Evolutionary conservation across 108 stramenopile genomes (phyloP).

Genomic region (Schizochytrium sp.): DNA sequence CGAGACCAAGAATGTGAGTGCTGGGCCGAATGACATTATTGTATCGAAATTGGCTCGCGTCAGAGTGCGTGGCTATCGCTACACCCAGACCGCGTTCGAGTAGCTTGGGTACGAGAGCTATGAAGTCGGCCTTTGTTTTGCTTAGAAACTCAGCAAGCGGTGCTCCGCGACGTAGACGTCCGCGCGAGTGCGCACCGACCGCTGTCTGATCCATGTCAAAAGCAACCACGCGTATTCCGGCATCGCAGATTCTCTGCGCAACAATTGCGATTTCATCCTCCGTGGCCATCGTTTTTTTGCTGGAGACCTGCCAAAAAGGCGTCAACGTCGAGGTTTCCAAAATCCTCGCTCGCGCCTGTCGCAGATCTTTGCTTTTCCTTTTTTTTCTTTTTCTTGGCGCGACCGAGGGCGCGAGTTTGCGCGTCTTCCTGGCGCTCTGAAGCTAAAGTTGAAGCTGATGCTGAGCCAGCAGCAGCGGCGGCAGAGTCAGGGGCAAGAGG

Average conservation of each 20-base stretch:
- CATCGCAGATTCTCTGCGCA: background rate
- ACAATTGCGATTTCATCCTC: background rate
- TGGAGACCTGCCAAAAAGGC: background rate
- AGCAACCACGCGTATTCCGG: background rate
- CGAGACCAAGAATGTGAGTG: background rate
- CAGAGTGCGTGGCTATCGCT: background rate
- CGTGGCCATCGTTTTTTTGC: background rate
- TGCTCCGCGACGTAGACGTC: background rate
- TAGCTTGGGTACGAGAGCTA: background rate
- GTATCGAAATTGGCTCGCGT: background rate
- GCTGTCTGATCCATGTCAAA: conserved; percentile 17
- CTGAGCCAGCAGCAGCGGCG: too few relatives aligned
- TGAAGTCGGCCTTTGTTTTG: background rate
- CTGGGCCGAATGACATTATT: background rate
- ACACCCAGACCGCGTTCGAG: background rate
- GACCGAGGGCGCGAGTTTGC: too few relatives aligned
- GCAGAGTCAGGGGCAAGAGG: too few relatives aligned
- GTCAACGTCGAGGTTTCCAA: background rate
- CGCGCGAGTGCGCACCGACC: background rate
- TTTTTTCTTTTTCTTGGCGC: too few relatives aligned
- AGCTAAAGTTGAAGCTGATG: too few relatives aligned
- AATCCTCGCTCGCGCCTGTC: too few relatives aligned
- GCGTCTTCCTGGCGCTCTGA: too few relatives aligned
- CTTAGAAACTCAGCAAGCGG: background rate
- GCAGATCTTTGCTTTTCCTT: too few relatives aligned